A percentile compares a stretch with the other conserved stretches of the same genome.
phyloP scores from a whole-genome alignment of 228 moss, liverwort and hornwort genomes.

The Sphagnum magellanicum region DNA sequence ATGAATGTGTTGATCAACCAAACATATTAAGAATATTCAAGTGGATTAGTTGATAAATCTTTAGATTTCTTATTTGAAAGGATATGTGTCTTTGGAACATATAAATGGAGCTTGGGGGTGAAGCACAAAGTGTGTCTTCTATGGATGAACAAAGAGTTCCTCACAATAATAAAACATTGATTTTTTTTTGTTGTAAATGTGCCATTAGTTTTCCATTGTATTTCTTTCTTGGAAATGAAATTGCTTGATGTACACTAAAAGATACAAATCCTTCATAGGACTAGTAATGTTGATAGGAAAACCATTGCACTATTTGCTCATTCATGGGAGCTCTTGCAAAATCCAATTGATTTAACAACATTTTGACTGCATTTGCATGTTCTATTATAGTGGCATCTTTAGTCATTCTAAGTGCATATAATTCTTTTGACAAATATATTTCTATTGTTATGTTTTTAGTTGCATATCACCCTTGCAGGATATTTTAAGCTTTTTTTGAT shows the following conservation, averaged over 20 bases:
- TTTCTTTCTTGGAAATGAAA: not conserved
- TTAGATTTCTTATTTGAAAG: too few relatives aligned
- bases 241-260: not conserved
- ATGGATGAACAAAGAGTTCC: too few relatives aligned
- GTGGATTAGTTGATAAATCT: too few relatives aligned
- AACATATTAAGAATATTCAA: too few relatives aligned
- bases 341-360: not conserved
- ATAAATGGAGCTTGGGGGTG: too few relatives aligned
- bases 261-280: constrained; percentile 2
- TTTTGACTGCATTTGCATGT: not conserved
- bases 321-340: not conserved
- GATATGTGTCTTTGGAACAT: too few relatives aligned
- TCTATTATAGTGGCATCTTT: not conserved
- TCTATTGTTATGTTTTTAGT: not conserved
- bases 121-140: too few relatives aligned
- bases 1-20: too few relatives aligned
- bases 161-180: too few relatives aligned
- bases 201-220: not conserved
- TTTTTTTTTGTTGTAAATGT: too few relatives aligned
- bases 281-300: not conserved
- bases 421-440: not conserved
- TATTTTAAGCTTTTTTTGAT: not conserved
- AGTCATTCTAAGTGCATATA: not conserved
- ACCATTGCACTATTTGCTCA: not conserved
- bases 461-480: not conserved